A percentile compares a stretch with the other conserved stretches of the same genome.
Conservation (phyloP, 495 filamentous ascomycete genomes). For the Parmelia sp. region DNA sequence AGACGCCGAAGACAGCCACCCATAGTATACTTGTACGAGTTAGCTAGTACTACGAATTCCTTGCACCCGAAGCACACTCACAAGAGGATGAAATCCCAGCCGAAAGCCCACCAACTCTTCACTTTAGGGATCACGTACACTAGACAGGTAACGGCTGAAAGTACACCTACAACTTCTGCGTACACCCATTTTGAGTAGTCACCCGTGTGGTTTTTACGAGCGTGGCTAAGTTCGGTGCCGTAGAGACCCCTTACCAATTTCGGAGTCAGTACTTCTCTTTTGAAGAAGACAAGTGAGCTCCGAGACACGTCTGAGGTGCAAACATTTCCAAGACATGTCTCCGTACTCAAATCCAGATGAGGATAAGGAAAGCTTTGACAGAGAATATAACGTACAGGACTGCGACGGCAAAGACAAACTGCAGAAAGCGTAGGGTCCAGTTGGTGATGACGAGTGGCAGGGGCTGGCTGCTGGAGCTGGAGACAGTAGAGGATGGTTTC, state of each 20-base stretch:
- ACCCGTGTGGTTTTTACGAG: slow-evolving; percentile 43
- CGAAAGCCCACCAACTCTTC: slow-evolving; percentile 50
- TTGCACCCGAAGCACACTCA: slow-evolving; percentile 16
- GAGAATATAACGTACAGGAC: too few species aligned
- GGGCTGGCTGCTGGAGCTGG: slow-evolving; percentile 15
- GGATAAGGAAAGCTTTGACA: too few species aligned
- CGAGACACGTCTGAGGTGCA: too few species aligned
- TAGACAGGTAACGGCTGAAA: slow-evolving; percentile 55
- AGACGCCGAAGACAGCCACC: slow-evolving; percentile 74
- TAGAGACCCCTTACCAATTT: too few species aligned
- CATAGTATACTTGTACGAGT: slow-evolving; percentile 49
- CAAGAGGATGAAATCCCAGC: slow-evolving; percentile 65
- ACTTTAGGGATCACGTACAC: slow-evolving; percentile 58
- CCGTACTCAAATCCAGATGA: too few species aligned
- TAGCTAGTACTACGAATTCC: slow-evolving; percentile 3
- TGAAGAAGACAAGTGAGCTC: too few species aligned
- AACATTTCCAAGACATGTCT: too few species aligned
- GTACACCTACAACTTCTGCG: slow-evolving; percentile 56
- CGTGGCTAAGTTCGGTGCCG: slow-evolving; percentile 58
- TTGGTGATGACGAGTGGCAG: slow-evolving; percentile 26
- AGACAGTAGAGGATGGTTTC: slow-evolving; percentile 17
- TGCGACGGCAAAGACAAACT: slow-evolving; percentile 66
- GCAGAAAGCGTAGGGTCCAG: slow-evolving; percentile 55
- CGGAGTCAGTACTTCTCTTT: too few species aligned
- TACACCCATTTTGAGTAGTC: slow-evolving; percentile 69